Base-by-base conservation (phyloP, 1,284 basidiomycete genomes). In the Cryptococcus sp. region DNA sequence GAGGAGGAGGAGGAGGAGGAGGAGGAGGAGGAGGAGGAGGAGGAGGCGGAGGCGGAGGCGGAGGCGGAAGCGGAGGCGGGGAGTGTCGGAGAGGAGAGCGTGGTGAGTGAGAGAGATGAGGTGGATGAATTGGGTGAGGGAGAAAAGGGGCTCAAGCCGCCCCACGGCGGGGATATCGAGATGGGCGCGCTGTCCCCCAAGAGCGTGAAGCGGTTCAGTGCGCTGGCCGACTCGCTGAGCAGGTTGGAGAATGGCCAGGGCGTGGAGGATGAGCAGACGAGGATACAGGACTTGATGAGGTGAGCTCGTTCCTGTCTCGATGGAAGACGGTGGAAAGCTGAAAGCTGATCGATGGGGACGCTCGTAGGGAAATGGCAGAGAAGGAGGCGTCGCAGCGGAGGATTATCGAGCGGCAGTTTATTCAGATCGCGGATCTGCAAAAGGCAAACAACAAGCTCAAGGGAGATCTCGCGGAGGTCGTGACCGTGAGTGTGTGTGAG, bases 391-490 rank as follows among this genome's bases (percentile, higher is more conserved):
- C 65, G 12, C 68, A 68, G 37, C 55, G 65, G 36, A 57, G 63
- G 23, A 65, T 67, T 18, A 68, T 69, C 55, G 66, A 68, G 21
- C 63, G 69, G 57, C 68, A 69, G 39, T 67, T 66, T 44, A 56
- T 63, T n/a, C 66, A 71, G 46, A 71, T 71, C 52, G 69, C 67
- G 18, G 65, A 69, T 48, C 50, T 69, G 21, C 66, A 69, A 38
- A 66, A 64, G 44, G 48, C 58, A 15, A 70, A 67, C 46, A 61
- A 64, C 33, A 59, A 60, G 49, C 57, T 68, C 12, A 57, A 59
- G 35, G 65, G 68, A 4, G 65, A 64, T 24, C 15, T 67, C n/a
- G 20, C 11, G 9, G 51, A 52, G n/a, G 23, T 38, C 20, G n/a
- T n/a, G n/a, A 33, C 28, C 28, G 64, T 68, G 46, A 59, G 64